Evolutionary conservation across 148 eudicot genomes (phyloP), one percentile per base, ranked within the genome.

Genomic region (Limonium bicolor): DNA sequence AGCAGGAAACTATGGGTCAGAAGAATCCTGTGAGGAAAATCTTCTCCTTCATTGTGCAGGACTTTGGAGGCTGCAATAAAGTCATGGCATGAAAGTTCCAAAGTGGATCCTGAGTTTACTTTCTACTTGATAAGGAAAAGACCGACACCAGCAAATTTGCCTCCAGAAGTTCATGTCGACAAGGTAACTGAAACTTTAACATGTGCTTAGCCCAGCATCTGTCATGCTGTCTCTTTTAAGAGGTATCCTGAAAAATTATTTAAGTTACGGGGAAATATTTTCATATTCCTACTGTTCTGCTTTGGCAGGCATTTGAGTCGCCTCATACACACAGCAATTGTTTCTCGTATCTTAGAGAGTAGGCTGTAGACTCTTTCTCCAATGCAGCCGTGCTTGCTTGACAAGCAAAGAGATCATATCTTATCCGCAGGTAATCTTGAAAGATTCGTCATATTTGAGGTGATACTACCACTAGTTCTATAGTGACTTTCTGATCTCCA

Each of bases 281-380:
- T n/a, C n/a, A n/a, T n/a, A n/a, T n/a, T n/a, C n/a, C n/a, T n/a
- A n/a, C n/a, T n/a, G n/a, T n/a, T n/a, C n/a, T n/a, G n/a, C n/a
- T n/a, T n/a, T n/a, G n/a, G 24, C 77, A 90, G 99, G 99, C 99
- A 43, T 90, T 90, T 75, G 99, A 90, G 68, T 84, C 99, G 23
- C 99, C 99, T 12, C 70, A 90, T 50, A 90, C 95, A 15, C 99
- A 84, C 51, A 46, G 85, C 66, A 81, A 50, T 56, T 84, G 95
- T 70, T 41, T 66, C 63, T 64, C 82, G 45, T 90, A 77, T 61
- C 81, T 90, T 23, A 63, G 99, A 69, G 75, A 84, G 62, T 90
- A 90, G 64, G 95, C 85, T 17, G 85, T 53, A 63, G 95, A 84
- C 39, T 90, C 95, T 47, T 66, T 75, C 46, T 68, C 93, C 23